A percentile compares a stretch with the other conserved stretches of the same genome.
These are phyloP conservation scores for Porcisia deanei DNA, from an alignment of 208 protist species.

Conservation along the genomic window DNA sequence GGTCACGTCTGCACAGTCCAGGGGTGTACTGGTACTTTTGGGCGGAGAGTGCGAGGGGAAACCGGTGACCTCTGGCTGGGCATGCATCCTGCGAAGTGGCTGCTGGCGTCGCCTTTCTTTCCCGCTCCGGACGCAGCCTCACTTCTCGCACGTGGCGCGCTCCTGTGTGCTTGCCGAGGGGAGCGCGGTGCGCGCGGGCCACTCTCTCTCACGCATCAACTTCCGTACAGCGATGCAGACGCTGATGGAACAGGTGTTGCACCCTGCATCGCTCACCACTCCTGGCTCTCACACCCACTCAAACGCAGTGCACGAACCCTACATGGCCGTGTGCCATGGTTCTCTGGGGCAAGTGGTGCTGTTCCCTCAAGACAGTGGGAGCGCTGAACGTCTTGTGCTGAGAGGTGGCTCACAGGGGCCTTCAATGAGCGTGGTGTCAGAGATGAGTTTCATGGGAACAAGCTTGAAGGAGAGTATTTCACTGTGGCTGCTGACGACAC, in stretches of 20 bases:
- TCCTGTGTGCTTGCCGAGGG: conserved; percentile 3
- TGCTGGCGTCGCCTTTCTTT: conserved; percentile 50
- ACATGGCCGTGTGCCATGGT: conserved; percentile 60
- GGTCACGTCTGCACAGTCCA: conserved; percentile 12
- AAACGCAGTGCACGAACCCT: conserved; percentile 4
- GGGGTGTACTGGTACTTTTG: conserved; percentile 43
- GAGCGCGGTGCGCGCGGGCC: neutral
- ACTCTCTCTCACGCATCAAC: conserved; percentile 16
- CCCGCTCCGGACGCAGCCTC: conserved; percentile 35
- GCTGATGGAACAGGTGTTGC: conserved; percentile 19
- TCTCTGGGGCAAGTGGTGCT: conserved; percentile 45
- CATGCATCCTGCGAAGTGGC: conserved; percentile 36
- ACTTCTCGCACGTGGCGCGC: conserved; percentile 20
- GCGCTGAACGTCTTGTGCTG: conserved; percentile 17
- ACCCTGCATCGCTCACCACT: neutral
- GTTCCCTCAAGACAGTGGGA: conserved; percentile 1
- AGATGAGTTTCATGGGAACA: conserved; percentile 37
- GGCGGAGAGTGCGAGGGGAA: conserved; percentile 57
- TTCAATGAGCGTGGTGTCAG: conserved; percentile 43
- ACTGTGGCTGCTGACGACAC: conserved; percentile 43
- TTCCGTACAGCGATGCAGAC: conserved; percentile 26
- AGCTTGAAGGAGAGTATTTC: conserved; percentile 43
- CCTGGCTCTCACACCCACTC: neutral
- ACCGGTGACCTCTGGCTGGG: conserved; percentile 54
- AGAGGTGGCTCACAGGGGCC: conserved; percentile 58